Conservation (phyloP, 2,329 filamentous ascomycete genomes). For the Venturia effusa region DNA sequence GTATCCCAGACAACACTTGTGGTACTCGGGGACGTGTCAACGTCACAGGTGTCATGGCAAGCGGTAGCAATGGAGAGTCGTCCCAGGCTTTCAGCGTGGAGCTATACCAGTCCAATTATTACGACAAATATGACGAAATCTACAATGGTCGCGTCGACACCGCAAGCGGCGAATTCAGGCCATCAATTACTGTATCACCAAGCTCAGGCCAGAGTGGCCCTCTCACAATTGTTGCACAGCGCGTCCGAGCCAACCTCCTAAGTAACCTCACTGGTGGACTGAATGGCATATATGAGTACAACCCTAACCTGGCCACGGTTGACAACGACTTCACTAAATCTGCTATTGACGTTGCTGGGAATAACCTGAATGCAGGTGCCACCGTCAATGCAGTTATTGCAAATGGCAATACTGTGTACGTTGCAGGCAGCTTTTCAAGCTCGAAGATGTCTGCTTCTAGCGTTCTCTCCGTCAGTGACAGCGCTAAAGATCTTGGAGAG, state of each 20-base stretch:
- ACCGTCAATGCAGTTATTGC: conserved; percentile 59
- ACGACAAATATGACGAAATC: conserved; percentile 91
- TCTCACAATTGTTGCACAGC: conserved; percentile 79
- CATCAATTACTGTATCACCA: conserved; percentile 68
- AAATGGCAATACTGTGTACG: conserved; percentile 54
- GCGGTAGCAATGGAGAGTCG: conserved; percentile 13
- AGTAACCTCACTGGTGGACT: conserved; percentile 67
- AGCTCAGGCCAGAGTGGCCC: conserved; percentile 50
- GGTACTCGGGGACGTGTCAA: conserved; percentile 67
- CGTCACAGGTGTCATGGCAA: conserved; percentile 60
- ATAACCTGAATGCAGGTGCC: conserved; percentile 55
- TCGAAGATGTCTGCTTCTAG: conserved; percentile 54
- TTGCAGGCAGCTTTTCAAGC: conserved; percentile 71
- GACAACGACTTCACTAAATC: conserved; percentile 59
- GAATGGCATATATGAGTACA: conserved; percentile 84
- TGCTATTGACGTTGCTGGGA: conserved; percentile 65
- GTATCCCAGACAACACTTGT: conserved; percentile 69
- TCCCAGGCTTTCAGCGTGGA: conserved; percentile 40
- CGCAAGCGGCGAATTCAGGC: conserved; percentile 60
- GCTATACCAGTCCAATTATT: conserved; percentile 85
- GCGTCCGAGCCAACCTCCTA: conserved; percentile 66
- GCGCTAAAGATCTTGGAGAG: conserved; percentile 42
- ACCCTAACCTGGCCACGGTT: conserved; percentile 51
- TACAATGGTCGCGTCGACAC: conserved; percentile 79
- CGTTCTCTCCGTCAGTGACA: conserved; percentile 63